Base-by-base conservation (phyloP, 177 flowering plant species). In the Vitis hybrid region DNA sequence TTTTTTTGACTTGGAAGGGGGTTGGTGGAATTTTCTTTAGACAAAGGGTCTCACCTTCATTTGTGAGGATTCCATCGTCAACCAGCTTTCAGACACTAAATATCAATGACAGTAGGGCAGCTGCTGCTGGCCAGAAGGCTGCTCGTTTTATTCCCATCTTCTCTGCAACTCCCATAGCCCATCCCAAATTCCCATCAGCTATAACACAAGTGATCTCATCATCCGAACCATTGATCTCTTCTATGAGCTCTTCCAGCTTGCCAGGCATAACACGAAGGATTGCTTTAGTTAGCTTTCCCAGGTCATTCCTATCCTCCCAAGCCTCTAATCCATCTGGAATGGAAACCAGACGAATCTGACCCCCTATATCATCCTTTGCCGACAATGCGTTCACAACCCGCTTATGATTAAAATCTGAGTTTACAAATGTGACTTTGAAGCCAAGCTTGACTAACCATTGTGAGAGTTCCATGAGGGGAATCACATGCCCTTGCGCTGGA, bases 401-500 rank as follows among this genome's bases (percentile, higher is more conserved):
- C 9, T 63, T 56, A 39, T 74, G 76, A 33, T 49, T 69, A 51
- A 18, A 15, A 62, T 80, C 70, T 8, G 81, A 69, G 72, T 72
- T 75, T 1, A 75, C 84, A 60, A 85, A 78, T 11, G 93, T 89
- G 48, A 85, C 72, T 16, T 73, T 79, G 67, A 87, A 62, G 0
- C 89, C 93, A 52, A 60, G 78, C 12, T 75, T 61, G 49, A 72
- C 84, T 45, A 89, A 66, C 53, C 78, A 26, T 15, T 68, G 74
- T 2, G 88, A 81, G 3, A 87, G 56, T 64, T 82, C 84, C 81
- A 85, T 70, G 57, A 89, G 67, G 9, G 89, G 93, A 65, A 63
- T 78, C 4, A 89, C 83, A 76, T 89, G 92, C 26, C 89, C 89
- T 75, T 87, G 89, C 1, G 79, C 83, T 22, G 90, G 87, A 67